phyloP scores from a whole-genome alignment of 2,329 filamentous ascomycete genomes.

The Cladosporium halotolerans region DNA sequence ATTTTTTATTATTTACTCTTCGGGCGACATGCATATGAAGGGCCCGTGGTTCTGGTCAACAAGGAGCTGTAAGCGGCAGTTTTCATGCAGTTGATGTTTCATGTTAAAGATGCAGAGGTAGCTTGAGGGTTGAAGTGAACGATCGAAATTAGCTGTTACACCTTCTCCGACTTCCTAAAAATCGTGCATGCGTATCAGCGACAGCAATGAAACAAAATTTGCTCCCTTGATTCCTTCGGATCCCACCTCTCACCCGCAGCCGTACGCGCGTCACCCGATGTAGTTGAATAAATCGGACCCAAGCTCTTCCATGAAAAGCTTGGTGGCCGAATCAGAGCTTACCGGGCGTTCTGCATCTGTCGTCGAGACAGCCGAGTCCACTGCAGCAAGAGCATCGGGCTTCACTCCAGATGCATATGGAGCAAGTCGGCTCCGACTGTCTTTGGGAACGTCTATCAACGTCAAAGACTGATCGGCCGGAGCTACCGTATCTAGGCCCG shows the following conservation, averaged over 20 bases:
- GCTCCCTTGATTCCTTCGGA: no score
- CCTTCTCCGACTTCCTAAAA: no score
- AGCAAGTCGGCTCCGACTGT: no score
- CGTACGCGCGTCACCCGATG: slow-evolving; percentile 13
- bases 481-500: neutral
- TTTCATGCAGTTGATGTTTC: neutral
- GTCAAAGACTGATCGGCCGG: no score
- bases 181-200: neutral
- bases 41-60: slow-evolving; percentile 16
- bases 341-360: neutral
- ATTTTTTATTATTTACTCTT: slow-evolving; percentile 14
- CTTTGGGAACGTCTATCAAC: no score
- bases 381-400: neutral
- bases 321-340: slow-evolving; percentile 13
- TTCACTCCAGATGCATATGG: no score
- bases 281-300: slow-evolving; percentile 23
- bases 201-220: no score
- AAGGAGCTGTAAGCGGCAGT: neutral
- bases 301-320: slow-evolving; percentile 25
- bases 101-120: no score
- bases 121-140: no score
- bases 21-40: slow-evolving; percentile 19
- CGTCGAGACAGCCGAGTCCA: neutral
- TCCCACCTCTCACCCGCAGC: no score
- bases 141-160: no score